Base-by-base conservation (phyloP, 1,139 yeast genomes). In the Kazachstania sp. region DNA sequence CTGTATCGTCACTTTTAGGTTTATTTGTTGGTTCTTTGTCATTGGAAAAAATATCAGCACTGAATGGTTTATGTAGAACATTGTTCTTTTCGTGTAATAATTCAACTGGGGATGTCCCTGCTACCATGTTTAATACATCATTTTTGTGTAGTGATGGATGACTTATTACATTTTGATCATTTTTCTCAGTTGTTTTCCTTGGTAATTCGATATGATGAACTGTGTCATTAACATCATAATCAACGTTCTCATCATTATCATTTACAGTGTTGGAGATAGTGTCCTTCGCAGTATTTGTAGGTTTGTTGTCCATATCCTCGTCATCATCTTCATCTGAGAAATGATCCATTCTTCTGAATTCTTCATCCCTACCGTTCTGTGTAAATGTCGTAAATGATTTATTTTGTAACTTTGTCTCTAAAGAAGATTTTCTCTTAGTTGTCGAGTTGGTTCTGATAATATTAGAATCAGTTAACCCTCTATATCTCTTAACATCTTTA, bases 361-460 rank as follows among this genome's bases (percentile, higher is more conserved):
- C 46, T 19, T 41, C 54, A 12, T 49, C 51, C 36, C 16, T 37
- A 23, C 40, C 34, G 28, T 44, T 31, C 19, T 46, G 45, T 2
- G 48, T 34, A 38, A 46, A 40, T 13, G 37, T 15, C 5, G 43
- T 31, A 18, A 29, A 31, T 18, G 49, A 30, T 39, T 52, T 52
- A 26, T 48, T 44, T 37, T 52, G 55, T 3, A 57, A 47, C 42
- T 49, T 57, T 11, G 52, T 45, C 40, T 57, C 59, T 31, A 57
- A 47, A 1, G 61, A 57, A 20, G 54, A 49, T 31, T 52, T 53
- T 41, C 58, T 49, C 37, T 50, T 52, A 12, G 47, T 45, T 45
- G 32, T 12, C 2, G 29, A 34, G 8, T 23, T 16, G 3, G 23
- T 6, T 4, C 37, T 2, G 8, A 11, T 26, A n/a, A 16, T 3